Evolutionary conservation across 805 yeast species (phyloP), one percentile per base, ranked within the genome.

Genomic region (Starmerella stigmatis): DNA sequence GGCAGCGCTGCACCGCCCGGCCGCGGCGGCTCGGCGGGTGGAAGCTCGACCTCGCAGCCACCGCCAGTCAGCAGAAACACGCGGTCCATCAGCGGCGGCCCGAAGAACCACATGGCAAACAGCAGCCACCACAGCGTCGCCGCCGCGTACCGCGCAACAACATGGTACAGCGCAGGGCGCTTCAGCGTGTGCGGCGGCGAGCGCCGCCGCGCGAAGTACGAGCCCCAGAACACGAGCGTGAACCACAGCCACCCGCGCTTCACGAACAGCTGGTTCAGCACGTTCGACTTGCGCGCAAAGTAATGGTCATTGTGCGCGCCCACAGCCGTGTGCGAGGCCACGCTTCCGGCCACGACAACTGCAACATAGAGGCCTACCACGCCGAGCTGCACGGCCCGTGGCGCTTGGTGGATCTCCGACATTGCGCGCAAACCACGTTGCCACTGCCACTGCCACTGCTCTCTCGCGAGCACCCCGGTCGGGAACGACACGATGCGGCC

Each of bases 191-290:
- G 31, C n/a, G 33, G 12, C 17, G 25, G 32, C n/a, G 25, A 6
- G 19, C 5, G 3, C 7, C 25, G 12, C 41, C 48, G 49, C 33
- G 38, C 50, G 39, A 45, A 21, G 43, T 43, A 49, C 45, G 51
- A 48, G 16, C 36, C 30, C 57, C 54, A 57, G 20, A 64, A 70
- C 3, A 70, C 69, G 4, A 72, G 5, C 0, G 76, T 62, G 1
- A 94, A 86, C 97, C 96, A 92, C 13, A 76, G 70, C 97, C 97
- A 92, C 2, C 96, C 97, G 21, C 71, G 72, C 57, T 89, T 92
- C 30, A 89, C 96, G 60, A 92, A 84, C 6, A 72, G 38, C 17
- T 71, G 71, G 62, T 89, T 89, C 49, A 88, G 58, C 15, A 86
- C 26, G 58, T 85, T 86, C 41, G 73, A 70, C 64, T 84, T 86